Evolutionary conservation across 352 stramenopile species (phyloP).

Genomic region (Phytophthora sp.): DNA sequence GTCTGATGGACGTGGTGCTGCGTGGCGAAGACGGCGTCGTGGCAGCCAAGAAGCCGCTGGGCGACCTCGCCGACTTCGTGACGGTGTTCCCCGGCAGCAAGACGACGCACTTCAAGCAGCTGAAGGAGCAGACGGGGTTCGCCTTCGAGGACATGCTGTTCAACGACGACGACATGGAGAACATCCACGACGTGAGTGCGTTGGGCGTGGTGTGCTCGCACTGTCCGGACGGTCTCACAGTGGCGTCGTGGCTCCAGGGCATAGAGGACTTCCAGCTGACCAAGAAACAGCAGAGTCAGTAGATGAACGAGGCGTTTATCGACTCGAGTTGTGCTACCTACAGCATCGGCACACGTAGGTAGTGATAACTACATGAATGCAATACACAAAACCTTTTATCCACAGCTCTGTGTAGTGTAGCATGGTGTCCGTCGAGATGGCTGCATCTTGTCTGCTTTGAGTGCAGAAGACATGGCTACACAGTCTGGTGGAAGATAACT

Average conservation of each 20-base stretch:
- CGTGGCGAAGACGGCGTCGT: conserved; percentile 7
- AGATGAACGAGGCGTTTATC: not conserved
- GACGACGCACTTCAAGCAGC: conserved; percentile 89
- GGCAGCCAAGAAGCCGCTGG: conserved; percentile 45
- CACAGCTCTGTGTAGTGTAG: no score
- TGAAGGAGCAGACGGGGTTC: conserved; percentile 87
- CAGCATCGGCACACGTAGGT: conserved; percentile 1
- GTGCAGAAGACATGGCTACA: no score
- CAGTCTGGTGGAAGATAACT: conserved; percentile 56
- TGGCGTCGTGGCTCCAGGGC: conserved; percentile 59
- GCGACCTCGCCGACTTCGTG: conserved; percentile 62
- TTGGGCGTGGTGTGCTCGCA: conserved; percentile 83
- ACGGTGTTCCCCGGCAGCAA: conserved; percentile 87
- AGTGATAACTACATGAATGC: no score
- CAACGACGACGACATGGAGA: conserved; percentile 94
- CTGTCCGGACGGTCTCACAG: conserved; percentile 72
- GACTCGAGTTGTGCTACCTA: not conserved
- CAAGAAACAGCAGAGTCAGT: conserved; percentile 30
- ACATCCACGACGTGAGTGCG: conserved; percentile 65
- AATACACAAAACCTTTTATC: no score
- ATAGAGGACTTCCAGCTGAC: conserved; percentile 65
- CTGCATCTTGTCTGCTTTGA: no score
- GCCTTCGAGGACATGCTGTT: conserved; percentile 96
- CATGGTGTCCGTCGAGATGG: no score
- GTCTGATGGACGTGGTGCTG: conserved; percentile 54